Conservation (phyloP, 2,329 filamentous ascomycete species). For the Diaporthe sp. region DNA sequence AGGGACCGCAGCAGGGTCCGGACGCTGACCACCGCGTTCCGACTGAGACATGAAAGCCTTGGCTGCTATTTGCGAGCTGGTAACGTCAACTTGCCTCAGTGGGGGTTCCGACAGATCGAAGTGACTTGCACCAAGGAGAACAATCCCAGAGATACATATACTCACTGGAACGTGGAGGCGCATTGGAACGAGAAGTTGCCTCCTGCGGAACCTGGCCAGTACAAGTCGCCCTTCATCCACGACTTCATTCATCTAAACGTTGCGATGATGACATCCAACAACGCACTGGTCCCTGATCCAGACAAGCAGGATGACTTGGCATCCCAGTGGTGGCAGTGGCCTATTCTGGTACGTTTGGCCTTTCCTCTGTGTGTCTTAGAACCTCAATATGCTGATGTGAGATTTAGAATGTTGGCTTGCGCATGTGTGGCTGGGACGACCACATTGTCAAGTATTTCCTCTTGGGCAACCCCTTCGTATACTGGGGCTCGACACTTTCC, state of each 20-base stretch:
- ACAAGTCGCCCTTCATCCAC: constrained; percentile 96
- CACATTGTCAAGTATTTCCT: constrained; percentile 98
- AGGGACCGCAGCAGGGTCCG: constrained; percentile 87
- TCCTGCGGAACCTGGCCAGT: constrained; percentile 87
- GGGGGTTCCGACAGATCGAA: constrained; percentile 99
- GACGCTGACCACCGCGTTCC: constrained; percentile 93
- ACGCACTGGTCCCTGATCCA: constrained; percentile 95
- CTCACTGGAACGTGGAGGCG: constrained; percentile 98
- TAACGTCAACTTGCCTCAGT: constrained; percentile 96
- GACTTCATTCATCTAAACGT: constrained; percentile 99
- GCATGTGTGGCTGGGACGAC: constrained; percentile 99
- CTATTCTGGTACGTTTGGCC: constrained; percentile 70
- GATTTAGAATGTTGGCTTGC: constrained; percentile 81
- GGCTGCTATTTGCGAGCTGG: constrained; percentile 96
- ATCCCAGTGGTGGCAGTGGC: constrained; percentile 99
- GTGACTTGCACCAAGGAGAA: constrained; percentile 95
- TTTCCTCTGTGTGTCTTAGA: not conserved
- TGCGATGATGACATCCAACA: constrained; percentile 99
- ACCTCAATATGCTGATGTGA: constrained; percentile 3
- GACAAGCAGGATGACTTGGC: constrained; percentile 99
- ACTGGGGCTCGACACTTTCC: constrained; percentile 91
- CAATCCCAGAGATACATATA: constrained; percentile 92
- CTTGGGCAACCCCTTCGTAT: constrained; percentile 94
- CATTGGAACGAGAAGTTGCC: constrained; percentile 95
- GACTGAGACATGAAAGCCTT: constrained; percentile 84